phyloP scores from a whole-genome alignment of 2,329 filamentous ascomycete genomes.

The Pseudopithomyces maydicus region DNA sequence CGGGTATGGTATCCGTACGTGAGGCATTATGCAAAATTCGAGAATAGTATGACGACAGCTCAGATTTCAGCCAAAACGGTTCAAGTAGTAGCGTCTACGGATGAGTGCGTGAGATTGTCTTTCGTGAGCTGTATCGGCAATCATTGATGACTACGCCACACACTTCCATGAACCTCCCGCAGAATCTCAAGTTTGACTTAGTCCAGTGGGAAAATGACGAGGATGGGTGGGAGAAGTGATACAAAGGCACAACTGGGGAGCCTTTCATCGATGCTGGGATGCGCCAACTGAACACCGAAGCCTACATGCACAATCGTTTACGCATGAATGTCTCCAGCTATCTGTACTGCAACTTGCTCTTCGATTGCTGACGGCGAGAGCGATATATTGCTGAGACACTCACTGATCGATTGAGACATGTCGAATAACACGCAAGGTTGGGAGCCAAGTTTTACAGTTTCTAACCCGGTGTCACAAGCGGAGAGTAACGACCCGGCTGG shows the following conservation, averaged over 20 bases:
- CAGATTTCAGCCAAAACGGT: conserved; percentile 50
- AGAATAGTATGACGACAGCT: conserved; percentile 48
- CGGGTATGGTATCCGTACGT: conserved; percentile 52
- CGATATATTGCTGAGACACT: conserved; percentile 58
- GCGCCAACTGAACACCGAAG: conserved; percentile 55
- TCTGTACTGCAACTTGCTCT: conserved; percentile 54
- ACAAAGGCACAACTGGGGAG: conserved; percentile 52
- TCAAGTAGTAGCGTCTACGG: conserved; percentile 44
- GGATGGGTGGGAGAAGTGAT: conserved; percentile 57
- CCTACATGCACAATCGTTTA: conserved; percentile 59
- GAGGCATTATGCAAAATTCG: conserved; percentile 50
- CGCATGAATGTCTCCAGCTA: conserved; percentile 58
- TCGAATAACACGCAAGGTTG: conserved; percentile 58
- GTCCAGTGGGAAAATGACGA: conserved; percentile 58
- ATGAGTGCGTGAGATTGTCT: conserved; percentile 59
- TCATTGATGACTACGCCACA: conserved; percentile 54
- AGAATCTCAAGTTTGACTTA: conserved; percentile 58
- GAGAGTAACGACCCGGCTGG: conserved; percentile 46
- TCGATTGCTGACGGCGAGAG: conserved; percentile 57
- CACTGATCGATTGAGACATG: conserved; percentile 55
- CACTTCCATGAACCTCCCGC: conserved; percentile 56
- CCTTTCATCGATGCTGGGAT: conserved; percentile 59
- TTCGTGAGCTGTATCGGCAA: conserved; percentile 58
- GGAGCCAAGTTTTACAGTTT: conserved; percentile 58
- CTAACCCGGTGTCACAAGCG: conserved; percentile 49